Base-by-base conservation (phyloP, 495 filamentous ascomycete genomes). In the Oidiodendron maius region DNA sequence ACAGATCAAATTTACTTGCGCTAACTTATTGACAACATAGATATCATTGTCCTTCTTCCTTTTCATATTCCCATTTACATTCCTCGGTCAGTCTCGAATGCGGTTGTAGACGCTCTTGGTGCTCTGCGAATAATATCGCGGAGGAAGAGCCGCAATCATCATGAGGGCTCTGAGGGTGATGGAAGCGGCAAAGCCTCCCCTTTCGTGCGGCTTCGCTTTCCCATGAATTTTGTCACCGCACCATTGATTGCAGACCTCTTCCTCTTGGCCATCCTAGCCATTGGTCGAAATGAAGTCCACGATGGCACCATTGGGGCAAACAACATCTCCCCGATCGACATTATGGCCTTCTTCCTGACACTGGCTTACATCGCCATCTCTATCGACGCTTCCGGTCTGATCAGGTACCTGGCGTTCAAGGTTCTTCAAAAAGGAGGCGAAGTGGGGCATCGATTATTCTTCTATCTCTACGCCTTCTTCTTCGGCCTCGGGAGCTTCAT, bases 281-380 rank as follows among this genome's bases (percentile, higher is more conserved):
- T 85, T 57, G 77, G 77, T 17, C 58, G 72, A 50, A 38, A 68
- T 46, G 82, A 85, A 61, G 78, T 84, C 2, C 67, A 72, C 24
- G 81, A 76, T 52, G 82, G 82, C 17, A 84, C 77, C 0, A 51
- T 81, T 18, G 82, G 82, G 3, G 65, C 80, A 3, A 61, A 80
- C 59, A 61, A 73, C 51, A 85, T 85, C 56, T 68, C 63, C 1
- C 80, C 81, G 0, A 68, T 80, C 50, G 78, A 83, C 44, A 83
- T 85, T 56, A 81, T 85, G 74, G 60, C 64, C 28, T 84, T 85
- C 63, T 86, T 86, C 66, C 67, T 84, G 44, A 80, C 82, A 0
- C 65, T 84, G n/a, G 80, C 82, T 3, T 86, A 86, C 62, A 84
- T 86, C 55, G 82, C 82, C 44, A 86, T 86, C 48, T 86, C 82